A percentile compares a stretch with the other conserved stretches of the same genome.
Evolutionary conservation across 768 basidiomycete genomes (phyloP).

Genomic region (Obba rivulosa): DNA sequence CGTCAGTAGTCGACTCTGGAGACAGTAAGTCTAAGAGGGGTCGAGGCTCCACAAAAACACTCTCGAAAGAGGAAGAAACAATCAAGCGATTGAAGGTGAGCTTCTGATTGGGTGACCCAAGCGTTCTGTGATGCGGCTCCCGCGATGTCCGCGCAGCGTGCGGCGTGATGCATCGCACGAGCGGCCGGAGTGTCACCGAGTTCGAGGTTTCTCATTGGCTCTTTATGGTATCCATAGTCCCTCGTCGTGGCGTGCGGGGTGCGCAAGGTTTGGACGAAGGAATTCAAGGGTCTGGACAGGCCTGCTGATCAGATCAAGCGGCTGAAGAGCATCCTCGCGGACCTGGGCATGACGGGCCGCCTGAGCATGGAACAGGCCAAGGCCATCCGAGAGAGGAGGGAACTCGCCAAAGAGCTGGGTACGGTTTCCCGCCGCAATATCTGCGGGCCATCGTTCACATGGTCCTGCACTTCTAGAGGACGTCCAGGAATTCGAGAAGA

Average conservation of each 20-base stretch:
- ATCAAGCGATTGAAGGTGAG: conserved; percentile 70
- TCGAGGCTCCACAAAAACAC: conserved; percentile 11
- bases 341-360: conserved; percentile 77
- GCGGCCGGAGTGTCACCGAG: too few relatives aligned
- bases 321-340: conserved; percentile 57
- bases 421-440: conserved; percentile 17
- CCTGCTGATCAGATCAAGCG: conserved; percentile 60
- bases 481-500: conserved; percentile 63
- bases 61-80: conserved; percentile 63
- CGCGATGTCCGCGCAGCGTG: not conserved
- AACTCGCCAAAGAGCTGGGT: conserved; percentile 78
- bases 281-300: conserved; percentile 55
- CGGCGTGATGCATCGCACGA: too few relatives aligned
- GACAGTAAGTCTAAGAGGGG: too few relatives aligned
- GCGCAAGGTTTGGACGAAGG: conserved; percentile 71
- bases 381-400: conserved; percentile 64
- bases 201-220: too few relatives aligned
- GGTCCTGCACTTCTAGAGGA: conserved; percentile 46
- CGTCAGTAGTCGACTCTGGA: too few relatives aligned
- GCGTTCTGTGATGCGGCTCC: not conserved
- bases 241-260: conserved; percentile 71
- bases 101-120: not conserved
- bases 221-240: conserved; percentile 33
- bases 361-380: conserved; percentile 79
- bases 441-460: not conserved